Evolutionary conservation across 116 monocot genomes (phyloP).

Genomic region (Dioscorea cayenensis): DNA sequence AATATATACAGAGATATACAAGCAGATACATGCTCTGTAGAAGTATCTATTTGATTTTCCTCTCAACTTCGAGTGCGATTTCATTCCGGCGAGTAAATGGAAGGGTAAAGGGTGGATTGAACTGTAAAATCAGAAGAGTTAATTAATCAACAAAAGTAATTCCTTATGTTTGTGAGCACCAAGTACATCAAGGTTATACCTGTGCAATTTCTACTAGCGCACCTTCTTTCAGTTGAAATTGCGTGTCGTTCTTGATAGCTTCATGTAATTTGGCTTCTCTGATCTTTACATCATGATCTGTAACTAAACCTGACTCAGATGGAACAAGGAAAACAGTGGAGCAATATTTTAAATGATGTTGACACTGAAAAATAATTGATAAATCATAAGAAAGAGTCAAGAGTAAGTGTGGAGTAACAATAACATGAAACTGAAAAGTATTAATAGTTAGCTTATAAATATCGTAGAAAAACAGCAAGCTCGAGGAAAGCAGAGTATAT

Average conservation of each 20-base stretch:
- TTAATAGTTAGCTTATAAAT: too few species aligned
- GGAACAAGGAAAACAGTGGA: not conserved
- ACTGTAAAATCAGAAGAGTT: conserved; percentile 30
- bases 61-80: conserved; percentile 74
- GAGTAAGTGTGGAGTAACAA: not conserved
- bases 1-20: not conserved
- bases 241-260: conserved; percentile 38
- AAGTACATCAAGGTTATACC: conserved; percentile 27
- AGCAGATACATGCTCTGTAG: not conserved
- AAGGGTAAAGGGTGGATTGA: conserved; percentile 88
- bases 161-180: not conserved
- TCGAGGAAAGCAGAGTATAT: not conserved
- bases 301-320: conserved; percentile 53
- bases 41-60: conserved; percentile 15
- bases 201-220: conserved; percentile 71
- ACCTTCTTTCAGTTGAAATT: conserved; percentile 55
- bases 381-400: not conserved
- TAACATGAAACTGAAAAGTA: not conserved
- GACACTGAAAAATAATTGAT: not conserved
- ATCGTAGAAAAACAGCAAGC: too few species aligned
- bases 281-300: conserved; percentile 50
- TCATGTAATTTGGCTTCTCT: conserved; percentile 53
- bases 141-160: not conserved
- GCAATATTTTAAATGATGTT: not conserved
- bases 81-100: conserved; percentile 83